Conservation (phyloP, 2,329 filamentous ascomycete species). For the Cladosporium sp. region DNA sequence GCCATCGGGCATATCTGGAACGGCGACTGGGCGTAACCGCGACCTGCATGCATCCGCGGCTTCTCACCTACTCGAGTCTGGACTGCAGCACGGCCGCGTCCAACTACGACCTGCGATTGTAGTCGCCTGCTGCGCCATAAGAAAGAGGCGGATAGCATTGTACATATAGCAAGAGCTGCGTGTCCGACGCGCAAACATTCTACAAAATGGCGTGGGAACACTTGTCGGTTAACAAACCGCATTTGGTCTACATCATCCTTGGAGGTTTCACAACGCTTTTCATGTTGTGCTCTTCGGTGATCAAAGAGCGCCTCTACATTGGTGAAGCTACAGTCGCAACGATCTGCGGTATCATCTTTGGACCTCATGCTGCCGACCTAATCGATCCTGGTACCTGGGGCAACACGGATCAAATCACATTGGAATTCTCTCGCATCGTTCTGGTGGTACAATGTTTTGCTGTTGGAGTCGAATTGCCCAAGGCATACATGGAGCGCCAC, state of each 20-base stretch:
- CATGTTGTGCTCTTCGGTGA: slow-evolving; percentile 96
- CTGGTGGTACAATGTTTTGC: slow-evolving; percentile 91
- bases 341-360: slow-evolving; percentile 83
- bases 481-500: slow-evolving; percentile 96
- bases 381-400: slow-evolving; percentile 78
- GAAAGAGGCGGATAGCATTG: slow-evolving; percentile 12
- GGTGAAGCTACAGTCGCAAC: slow-evolving; percentile 96
- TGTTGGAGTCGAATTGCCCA: slow-evolving; percentile 85
- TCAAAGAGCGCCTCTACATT: slow-evolving; percentile 98
- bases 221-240: slow-evolving; percentile 84
- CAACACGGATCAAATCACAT: slow-evolving; percentile 79
- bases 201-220: slow-evolving; percentile 72
- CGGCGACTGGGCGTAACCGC: slow-evolving; percentile 37
- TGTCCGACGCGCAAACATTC: background rate
- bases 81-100: slow-evolving; percentile 22
- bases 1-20: slow-evolving; percentile 30
- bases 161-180: slow-evolving; percentile 10
- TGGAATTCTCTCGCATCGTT: slow-evolving; percentile 87
- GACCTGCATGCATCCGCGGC: slow-evolving; percentile 27
- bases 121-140: slow-evolving; percentile 21
- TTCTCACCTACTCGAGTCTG: slow-evolving; percentile 9
- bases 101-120: slow-evolving; percentile 21
- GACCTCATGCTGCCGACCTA: slow-evolving; percentile 77
- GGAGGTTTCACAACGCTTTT: slow-evolving; percentile 97
- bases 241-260: slow-evolving; percentile 97